A percentile compares a stretch with the other conserved stretches of the same genome.
Evolutionary conservation across 805 yeast genomes (phyloP).

Genomic region (Cyberlindnera subsufficiens): DNA sequence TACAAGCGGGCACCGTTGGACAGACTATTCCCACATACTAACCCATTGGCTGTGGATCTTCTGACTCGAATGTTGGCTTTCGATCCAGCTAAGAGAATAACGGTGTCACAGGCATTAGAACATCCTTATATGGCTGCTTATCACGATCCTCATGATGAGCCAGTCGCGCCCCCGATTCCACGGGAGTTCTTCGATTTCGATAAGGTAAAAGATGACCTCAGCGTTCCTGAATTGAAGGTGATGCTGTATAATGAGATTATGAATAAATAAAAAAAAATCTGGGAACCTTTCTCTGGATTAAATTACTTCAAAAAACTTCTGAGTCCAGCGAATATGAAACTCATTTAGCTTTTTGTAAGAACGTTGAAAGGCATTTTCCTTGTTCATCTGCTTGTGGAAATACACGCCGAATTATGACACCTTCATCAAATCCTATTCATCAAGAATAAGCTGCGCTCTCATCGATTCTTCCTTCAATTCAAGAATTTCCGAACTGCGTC

Average conservation of each 20-base stretch:
- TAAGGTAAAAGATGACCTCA: conserved; percentile 69
- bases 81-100: conserved; percentile 76
- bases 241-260: conserved; percentile 73
- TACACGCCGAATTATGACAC: no score
- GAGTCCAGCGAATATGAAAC: no score
- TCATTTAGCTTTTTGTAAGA: no score
- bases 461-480: no score
- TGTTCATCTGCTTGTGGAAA: no score
- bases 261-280: background rate
- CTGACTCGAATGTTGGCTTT: conserved; percentile 69
- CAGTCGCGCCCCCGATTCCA: conserved; percentile 76
- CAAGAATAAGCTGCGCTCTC: no score
- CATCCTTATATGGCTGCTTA: conserved; percentile 86
- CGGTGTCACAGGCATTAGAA: conserved; percentile 75
- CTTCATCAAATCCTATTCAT: no score
- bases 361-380: no score
- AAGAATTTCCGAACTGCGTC: no score
- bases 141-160: conserved; percentile 95
- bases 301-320: background rate
- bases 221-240: conserved; percentile 68
- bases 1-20: conserved; percentile 53
- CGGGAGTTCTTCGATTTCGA: conserved; percentile 89
- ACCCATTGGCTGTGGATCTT: conserved; percentile 60
- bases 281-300: background rate
- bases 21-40: conserved; percentile 39